Base-by-base conservation (phyloP, 148 eudicot species). In the Vaccinium corymbosum region DNA sequence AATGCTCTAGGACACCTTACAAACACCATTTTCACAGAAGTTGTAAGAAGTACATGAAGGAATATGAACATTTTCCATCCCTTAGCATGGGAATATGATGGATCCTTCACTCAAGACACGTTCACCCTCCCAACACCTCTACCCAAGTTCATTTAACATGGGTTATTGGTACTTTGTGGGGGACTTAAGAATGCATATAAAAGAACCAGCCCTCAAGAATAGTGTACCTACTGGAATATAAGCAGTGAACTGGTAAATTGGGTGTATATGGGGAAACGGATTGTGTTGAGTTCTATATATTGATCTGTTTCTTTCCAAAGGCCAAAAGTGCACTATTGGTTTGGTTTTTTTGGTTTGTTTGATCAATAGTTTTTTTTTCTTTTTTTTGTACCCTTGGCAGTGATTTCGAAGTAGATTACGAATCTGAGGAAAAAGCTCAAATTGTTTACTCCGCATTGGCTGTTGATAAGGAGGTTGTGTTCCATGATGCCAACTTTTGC, bases 331-430 rank as follows among this genome's bases (percentile, higher is more conserved):
- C 7, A 57, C 51, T 0, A 49, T 42, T 3, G 42, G 22, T 59
- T 49, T 62, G 42, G 50, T 42, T 25, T 29, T 73, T 72, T 61
- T 85, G 50, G 27, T 76, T 55, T 50, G 2, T 19, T 66, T 17
- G 6, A 42, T 7, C 61, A 56, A 53, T 46, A 15, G 66, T 73
- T 79, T 66, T n/a, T 22, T 73, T 77, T 79, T 11, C 7, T 2
- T 12, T 89, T 71, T 50, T 32, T 32, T 32, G 1, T 32, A 32
- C 38, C 56, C 64, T 79, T 19, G 89, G 87, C 97, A 94, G 97
- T 84, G 92, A 96, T 90, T 91, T 95, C 55, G 95, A 93, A 89
- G 98, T 97, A 53, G 90, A 97, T 87, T 94, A 89, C 78, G 88
- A 85, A 78, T 92, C 94, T 3, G 91, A 92, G 11, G 91, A 89